Base-by-base conservation (phyloP, 257 asterid species). In the Craterostigma plantagineum region DNA sequence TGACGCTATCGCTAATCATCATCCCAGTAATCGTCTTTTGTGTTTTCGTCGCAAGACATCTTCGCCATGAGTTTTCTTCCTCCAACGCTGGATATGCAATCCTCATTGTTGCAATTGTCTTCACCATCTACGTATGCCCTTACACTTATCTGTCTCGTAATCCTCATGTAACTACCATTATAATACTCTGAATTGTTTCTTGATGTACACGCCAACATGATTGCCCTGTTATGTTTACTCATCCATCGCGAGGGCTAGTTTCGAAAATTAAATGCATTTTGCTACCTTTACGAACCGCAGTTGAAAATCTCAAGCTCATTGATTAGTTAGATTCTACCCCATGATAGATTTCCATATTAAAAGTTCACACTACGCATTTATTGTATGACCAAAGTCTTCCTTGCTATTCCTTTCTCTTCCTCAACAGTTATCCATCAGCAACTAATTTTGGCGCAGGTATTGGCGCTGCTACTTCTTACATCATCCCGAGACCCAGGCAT, bases 401-500 rank as follows among this genome's bases (percentile, higher is more conserved):
- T 40, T 16, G 6, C 30, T 23, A 23, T 23, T 43, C 7, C 14
- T 38, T 38, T 16, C 38, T 47, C 50, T 40, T 46, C 36, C 41
- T 43, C 42, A 18, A 4, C 11, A 17, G 45, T 53, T 49, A 43
- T 45, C 35, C 16, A 54, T 33, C 8, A 45, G 17, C 38, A 48
- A 38, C 49, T 65, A 37, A 36, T 13, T 48, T 55, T 62, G 55
- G 58, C n/a, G n/a, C 51, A 87, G 98, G 92, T 87, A 33, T 68
- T 82, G 77, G 72, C 61, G 58, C 69, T 82, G 58, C 69, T 90
- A 50, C 65, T 82, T 51, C 68, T 79, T 38, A 83, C 98, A 35
- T 90, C 98, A 52, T 64, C 91, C 64, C 81, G 90, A 45, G 98
- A 90, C 63, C 98, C 98, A 15, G 98, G 98, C 59, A 90, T 90